Base-by-base conservation (phyloP, 2,329 filamentous ascomycete species). In the Penicillium expansum region DNA sequence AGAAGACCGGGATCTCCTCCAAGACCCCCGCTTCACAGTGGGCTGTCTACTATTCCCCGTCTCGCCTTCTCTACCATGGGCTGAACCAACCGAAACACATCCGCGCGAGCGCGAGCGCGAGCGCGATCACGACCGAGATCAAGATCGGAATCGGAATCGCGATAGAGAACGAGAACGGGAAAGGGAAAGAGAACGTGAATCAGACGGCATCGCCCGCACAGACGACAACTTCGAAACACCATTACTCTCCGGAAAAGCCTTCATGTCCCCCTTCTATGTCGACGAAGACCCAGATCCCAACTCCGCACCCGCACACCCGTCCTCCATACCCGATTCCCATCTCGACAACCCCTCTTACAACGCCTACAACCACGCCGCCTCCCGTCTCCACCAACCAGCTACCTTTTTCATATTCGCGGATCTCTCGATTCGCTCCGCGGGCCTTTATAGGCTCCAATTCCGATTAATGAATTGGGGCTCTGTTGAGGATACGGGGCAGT, bases 401-500 rank as follows among this genome's bases (percentile, higher is more conserved):
- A 71, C 74, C 2, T 80, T 80, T 60, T 80, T 80, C 62, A 76
- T 80, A 27, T 80, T 80, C 50, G 70, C 77, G 0, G 78, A 80
- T 60, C 70, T 80, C 1, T 79, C 77, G 3, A 72, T 80, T 22
- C 76, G 77, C 44, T 74, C 73, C 8, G 74, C 76, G 20, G 78
- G 78, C 0, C 53, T 73, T 4, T 80, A 80, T 60, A 73, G 74
- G 7, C 65, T 80, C 1, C 73, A 77, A 35, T 80, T 80, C 61
- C 71, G 70, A 11, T 71, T 80, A 22, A 77, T 80, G 72, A 75
- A 78, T 57, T 70, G 71, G 72, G 69, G 71, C 35, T 56, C 59
- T 16, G 65, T 70, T 8, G 70, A 70, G 48, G 72, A 71, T 56
- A 72, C 70, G 11, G 72, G 70, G 3, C 65, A 69, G 49, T 67